phyloP scores from a whole-genome alignment of 176 grass and related monocot species.

The Tillandsia fasciculata region DNA sequence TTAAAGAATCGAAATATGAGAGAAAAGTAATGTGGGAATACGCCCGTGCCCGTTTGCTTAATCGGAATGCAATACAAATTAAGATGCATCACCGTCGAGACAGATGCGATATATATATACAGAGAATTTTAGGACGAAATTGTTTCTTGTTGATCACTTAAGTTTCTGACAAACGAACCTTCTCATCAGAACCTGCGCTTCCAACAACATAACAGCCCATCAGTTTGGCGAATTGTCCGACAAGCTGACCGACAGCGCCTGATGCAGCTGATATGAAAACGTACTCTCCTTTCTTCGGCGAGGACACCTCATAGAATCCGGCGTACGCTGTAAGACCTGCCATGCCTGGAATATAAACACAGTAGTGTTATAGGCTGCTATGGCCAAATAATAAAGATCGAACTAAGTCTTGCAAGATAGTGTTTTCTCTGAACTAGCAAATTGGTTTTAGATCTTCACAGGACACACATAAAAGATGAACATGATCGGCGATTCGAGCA shows the following conservation, averaged over 20 bases:
- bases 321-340: conserved; percentile 53
- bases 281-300: conserved; percentile 40
- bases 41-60: too few species aligned
- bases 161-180: conserved; percentile 18
- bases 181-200: conserved; percentile 47
- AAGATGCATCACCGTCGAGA: too few species aligned
- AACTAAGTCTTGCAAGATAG: too few species aligned
- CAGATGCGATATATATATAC: too few species aligned
- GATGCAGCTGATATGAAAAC: conserved; percentile 58
- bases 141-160: too few species aligned
- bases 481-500: background rate
- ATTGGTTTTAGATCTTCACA: background rate
- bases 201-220: conserved; percentile 68
- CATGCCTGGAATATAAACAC: conserved; percentile 30
- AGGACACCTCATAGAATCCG: conserved; percentile 63
- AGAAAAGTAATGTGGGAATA: background rate
- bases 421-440: too few species aligned
- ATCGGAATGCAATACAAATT: too few species aligned
- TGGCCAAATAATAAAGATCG: too few species aligned
- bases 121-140: too few species aligned
- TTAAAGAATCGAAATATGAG: background rate
- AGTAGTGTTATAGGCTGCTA: background rate
- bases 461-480: background rate
- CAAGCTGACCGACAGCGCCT: conserved; percentile 67
- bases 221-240: conserved; percentile 62